Evolutionary conservation across 2,329 filamentous ascomycete species (phyloP).

Genomic region (Didymosphaeria variabile): DNA sequence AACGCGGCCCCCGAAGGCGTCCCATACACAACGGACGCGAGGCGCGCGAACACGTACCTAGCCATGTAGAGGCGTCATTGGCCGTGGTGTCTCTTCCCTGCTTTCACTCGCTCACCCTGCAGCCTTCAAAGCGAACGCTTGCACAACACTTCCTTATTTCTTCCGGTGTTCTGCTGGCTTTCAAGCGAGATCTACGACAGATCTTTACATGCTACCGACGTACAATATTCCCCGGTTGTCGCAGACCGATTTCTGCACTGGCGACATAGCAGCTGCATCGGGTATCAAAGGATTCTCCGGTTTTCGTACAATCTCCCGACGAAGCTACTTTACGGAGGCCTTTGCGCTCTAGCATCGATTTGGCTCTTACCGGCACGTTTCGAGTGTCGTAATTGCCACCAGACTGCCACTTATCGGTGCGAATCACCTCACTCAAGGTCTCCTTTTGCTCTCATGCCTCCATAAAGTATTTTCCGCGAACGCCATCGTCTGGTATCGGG

Average conservation of each 20-base stretch:
- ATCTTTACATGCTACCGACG: not conserved
- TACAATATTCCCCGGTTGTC: not conserved
- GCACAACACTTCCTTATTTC: not conserved
- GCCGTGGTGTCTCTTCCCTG: not conserved
- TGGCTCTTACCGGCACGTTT: not conserved
- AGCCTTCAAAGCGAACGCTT: not conserved
- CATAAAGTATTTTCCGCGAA: not conserved
- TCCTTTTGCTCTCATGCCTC: not conserved
- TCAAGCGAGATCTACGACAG: not conserved
- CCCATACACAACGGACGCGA: not conserved
- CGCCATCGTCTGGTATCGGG: not conserved
- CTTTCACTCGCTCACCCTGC: not conserved
- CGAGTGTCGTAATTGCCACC: not conserved
- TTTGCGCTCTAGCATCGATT: not conserved
- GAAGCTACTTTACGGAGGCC: slow-evolving; percentile 13
- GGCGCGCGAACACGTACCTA: not conserved
- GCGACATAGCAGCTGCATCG: slow-evolving; percentile 3
- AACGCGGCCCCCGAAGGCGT: not conserved
- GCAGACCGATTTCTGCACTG: not conserved
- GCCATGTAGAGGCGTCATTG: not conserved
- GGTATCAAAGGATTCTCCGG: slow-evolving; percentile 12
- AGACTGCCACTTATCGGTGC: not conserved
- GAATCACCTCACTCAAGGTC: not conserved
- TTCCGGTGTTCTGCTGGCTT: not conserved
- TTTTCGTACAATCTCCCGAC: slow-evolving; percentile 23